These are phyloP conservation scores for Petrea volubilis DNA, from an alignment of 257 asterid genomes.

Conservation along the genomic window DNA sequence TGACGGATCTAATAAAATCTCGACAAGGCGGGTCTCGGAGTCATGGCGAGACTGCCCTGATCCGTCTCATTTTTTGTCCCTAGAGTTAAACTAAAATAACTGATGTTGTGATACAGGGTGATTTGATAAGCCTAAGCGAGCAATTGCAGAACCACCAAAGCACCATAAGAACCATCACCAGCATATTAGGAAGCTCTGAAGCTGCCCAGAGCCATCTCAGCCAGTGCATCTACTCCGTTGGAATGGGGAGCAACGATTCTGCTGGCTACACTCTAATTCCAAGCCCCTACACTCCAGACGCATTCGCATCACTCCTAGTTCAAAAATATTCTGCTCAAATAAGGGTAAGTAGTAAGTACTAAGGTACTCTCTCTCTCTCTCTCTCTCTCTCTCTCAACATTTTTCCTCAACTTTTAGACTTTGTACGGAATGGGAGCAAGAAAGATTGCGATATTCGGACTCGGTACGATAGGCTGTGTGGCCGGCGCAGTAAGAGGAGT, in stretches of 20 bases:
- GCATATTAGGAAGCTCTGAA: neutral
- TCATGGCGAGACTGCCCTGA: too few species aligned
- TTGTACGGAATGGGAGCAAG: slow-evolving; percentile 20
- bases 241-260: slow-evolving; percentile 29
- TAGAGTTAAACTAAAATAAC: too few species aligned
- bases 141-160: slow-evolving; percentile 16
- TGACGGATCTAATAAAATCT: too few species aligned
- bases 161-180: neutral
- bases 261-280: neutral
- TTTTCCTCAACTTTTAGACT: neutral
- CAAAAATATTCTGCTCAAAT: slow-evolving; percentile 9
- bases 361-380: neutral
- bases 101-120: slow-evolving; percentile 8
- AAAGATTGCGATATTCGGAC: slow-evolving; percentile 20
- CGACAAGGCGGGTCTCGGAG: too few species aligned
- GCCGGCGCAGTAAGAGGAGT: neutral
- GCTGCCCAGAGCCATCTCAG: neutral
- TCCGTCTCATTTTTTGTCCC: too few species aligned
- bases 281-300: neutral
- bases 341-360: slow-evolving; percentile 8
- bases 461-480: slow-evolving; percentile 17
- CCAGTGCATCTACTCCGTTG: slow-evolving; percentile 15
- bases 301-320: neutral
- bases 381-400: neutral
- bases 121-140: slow-evolving; percentile 22